These are phyloP conservation scores for Stemphylium vesicarium DNA, from an alignment of 2,329 filamentous ascomycete genomes.

Conservation along the genomic window DNA sequence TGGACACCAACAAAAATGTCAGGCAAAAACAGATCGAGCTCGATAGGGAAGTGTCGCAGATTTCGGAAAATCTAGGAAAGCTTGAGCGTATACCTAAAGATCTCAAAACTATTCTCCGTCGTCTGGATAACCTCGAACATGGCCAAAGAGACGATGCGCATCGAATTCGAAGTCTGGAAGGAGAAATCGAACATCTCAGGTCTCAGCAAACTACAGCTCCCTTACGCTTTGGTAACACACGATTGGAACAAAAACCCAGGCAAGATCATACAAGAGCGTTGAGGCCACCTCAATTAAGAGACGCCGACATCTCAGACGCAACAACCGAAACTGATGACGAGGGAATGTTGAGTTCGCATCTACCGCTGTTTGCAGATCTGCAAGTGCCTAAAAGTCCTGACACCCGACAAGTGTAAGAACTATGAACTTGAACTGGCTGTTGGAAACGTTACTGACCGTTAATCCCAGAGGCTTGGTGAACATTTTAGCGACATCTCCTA, in stretches of 20 bases:
- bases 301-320: not conserved
- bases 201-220: not conserved
- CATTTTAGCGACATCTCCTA: slow-evolving; percentile 3
- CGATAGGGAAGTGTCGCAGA: slow-evolving; percentile 13
- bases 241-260: not conserved
- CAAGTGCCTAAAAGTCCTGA: slow-evolving; percentile 11
- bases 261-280: not conserved
- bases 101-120: slow-evolving; percentile 9
- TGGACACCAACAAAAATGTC: slow-evolving; percentile 24
- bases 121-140: slow-evolving; percentile 22
- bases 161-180: slow-evolving; percentile 16
- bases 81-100: slow-evolving; percentile 3
- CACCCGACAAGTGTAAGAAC: slow-evolving; percentile 3
- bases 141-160: slow-evolving; percentile 11
- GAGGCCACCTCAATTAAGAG: not conserved
- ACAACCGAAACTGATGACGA: slow-evolving; percentile 19
- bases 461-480: not conserved
- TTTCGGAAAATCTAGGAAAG: slow-evolving; percentile 16
- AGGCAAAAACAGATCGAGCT: slow-evolving; percentile 27
- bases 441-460: slow-evolving; percentile 3
- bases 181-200: slow-evolving; percentile 13
- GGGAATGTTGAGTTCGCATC: not conserved
- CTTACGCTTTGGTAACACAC: not conserved
- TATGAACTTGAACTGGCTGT: not conserved
- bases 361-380: not conserved